Evolutionary conservation across 768 basidiomycete genomes (phyloP), one percentile per base, ranked within the genome.

Genomic region (Phylloporus sp.): DNA sequence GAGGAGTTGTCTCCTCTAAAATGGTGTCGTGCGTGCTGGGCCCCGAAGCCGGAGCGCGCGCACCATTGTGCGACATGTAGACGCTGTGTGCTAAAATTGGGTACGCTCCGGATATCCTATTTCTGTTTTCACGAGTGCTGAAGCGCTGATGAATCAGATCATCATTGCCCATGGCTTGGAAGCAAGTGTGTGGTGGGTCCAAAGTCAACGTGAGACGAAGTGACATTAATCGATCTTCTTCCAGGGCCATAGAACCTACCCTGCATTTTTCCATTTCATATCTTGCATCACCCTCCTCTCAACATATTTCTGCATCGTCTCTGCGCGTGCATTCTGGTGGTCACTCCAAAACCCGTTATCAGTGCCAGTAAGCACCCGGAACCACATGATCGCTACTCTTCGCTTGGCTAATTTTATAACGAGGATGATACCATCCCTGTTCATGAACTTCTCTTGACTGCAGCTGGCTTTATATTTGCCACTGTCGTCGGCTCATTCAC

Each of bases 91-190:
- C 70, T 92, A 34, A 92, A 91, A 71, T 85, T 91, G 86, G 90
- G 89, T 89, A 46, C 50, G 84, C 8, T 69, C 18, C 24, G 46
- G 24, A 28, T 39, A 16, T 8, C 15, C 18, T 47, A 6, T 24
- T 23, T 45, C 6, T 8, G 22, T n/a, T 31, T 32, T 45, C 12
- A 32, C 16, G 28, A 15, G 23, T 29, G 16, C 56, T 66, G 38
- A 59, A 15, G 23, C 28, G 16, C 56, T 66, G 38, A 59, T 41
- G 46, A 48, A 40, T 48, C 58, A 91, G 89, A 93, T 65, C 91
- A 92, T 60, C 91, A 93, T 61, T 93, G 90, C 63, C 86, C 85
- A 6, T 93, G 90, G 90, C 70, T 92, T 22, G 90, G 84, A 32
- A 71, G 76, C 41, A 85, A 76, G 63, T 93, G 90, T 66, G 79